Percentiles rank a stretch among this genome's conserved stretches.
phyloP scores from a whole-genome alignment of 2,329 filamentous ascomycete genomes.

The Neonectria ditissima region DNA sequence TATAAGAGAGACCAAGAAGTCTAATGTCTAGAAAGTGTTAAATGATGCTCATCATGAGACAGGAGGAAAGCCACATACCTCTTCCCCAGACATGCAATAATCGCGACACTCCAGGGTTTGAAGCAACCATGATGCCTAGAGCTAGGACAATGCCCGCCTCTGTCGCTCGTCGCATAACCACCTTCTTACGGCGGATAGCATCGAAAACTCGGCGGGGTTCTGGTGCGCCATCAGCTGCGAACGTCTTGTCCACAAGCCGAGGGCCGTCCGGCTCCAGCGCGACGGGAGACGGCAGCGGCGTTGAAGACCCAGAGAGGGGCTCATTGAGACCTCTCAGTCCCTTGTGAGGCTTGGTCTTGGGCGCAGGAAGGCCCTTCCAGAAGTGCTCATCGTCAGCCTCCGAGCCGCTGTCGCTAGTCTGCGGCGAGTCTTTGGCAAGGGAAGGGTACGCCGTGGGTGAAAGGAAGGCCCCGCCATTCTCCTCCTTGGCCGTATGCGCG shows the following conservation, averaged over 20 bases:
- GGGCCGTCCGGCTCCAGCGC: slow-evolving; percentile 56
- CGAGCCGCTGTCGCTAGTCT: slow-evolving; percentile 88
- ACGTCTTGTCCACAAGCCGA: slow-evolving; percentile 37
- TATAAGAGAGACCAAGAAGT: slow-evolving; percentile 52
- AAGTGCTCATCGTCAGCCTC: slow-evolving; percentile 96
- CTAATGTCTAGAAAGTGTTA: slow-evolving; percentile 55
- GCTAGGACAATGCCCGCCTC: slow-evolving; percentile 65
- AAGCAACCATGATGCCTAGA: slow-evolving; percentile 61
- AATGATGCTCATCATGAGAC: background rate
- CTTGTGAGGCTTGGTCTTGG: slow-evolving; percentile 79
- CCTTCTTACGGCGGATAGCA: slow-evolving; percentile 58
- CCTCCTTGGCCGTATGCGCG: slow-evolving; percentile 32
- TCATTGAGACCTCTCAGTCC: slow-evolving; percentile 75
- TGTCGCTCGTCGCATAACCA: slow-evolving; percentile 63
- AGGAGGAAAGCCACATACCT: slow-evolving; percentile 54
- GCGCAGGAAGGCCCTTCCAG: slow-evolving; percentile 85
- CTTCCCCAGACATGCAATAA: slow-evolving; percentile 60
- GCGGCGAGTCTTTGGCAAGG: slow-evolving; percentile 65
- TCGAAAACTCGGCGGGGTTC: slow-evolving; percentile 41
- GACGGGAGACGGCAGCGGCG: slow-evolving; percentile 65
- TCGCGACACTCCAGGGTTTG: slow-evolving; percentile 60
- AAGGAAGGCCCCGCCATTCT: slow-evolving; percentile 35
- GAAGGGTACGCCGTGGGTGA: slow-evolving; percentile 44
- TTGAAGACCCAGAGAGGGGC: slow-evolving; percentile 64
- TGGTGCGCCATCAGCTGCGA: slow-evolving; percentile 24